Evolutionary conservation across 805 yeast species (phyloP), one percentile per base, ranked within the genome.

Genomic region (Candida jianshihensis): DNA sequence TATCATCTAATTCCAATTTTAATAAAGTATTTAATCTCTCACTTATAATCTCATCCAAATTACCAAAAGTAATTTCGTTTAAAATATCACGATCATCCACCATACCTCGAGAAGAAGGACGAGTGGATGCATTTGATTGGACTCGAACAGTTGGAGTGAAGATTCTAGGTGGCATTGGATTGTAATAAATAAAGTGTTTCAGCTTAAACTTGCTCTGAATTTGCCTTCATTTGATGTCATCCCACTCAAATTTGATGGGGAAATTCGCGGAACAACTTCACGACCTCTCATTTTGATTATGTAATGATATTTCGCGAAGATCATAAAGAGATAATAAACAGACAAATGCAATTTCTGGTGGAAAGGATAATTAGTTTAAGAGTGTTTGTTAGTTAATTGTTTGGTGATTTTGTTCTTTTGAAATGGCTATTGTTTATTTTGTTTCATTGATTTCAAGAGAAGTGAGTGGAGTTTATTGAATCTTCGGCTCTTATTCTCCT

Each of bases 381-480:
- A 31, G 8, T 7, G 8, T 10, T 12, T 24, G 11, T 21, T 8
- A 21, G 24, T 11, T 21, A n/a, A n/a, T n/a, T n/a, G n/a, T n/a
- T n/a, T n/a, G n/a, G n/a, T n/a, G n/a, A n/a, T n/a, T n/a, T n/a
- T n/a, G n/a, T n/a, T n/a, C n/a, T n/a, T n/a, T n/a, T n/a, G n/a
- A n/a, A n/a, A n/a, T n/a, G 17, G 35, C 19, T 19, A 26, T 11
- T 17, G 61, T 74, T n/a, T 63, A 63, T 41, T 78, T 78, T 54
- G 71, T 78, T 3, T 63, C 83, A 14, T 53, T 78, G 35, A 73
- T 78, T 17, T 72, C 83, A 1, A 59, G 79, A 36, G 54, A 47
- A 12, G 54, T 49, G 30, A 13, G 51, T 17, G 13, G 14, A 21
- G 42, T 35, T 64, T 51, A 21, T 13, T 13, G 4, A 13, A 13